Evolutionary conservation across 192 early-diverging fungal species (phyloP), one percentile per base, ranked within the genome.

Genomic region (Backusella circina): DNA sequence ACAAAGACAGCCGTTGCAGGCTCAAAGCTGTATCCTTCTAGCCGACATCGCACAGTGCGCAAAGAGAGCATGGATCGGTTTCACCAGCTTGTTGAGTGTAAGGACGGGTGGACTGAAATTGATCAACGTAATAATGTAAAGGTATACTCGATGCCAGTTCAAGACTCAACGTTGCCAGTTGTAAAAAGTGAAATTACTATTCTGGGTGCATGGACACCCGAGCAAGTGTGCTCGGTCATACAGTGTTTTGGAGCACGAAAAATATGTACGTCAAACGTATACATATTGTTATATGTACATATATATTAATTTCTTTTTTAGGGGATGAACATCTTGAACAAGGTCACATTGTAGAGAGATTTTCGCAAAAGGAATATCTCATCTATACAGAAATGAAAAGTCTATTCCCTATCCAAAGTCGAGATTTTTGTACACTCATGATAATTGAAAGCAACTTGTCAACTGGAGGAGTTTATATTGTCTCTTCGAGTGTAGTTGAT

Each of bases 271-370:
- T 67, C 23, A 54, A 12, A n/a, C n/a, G 18, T 7, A n/a, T 41
- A 16, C 41, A 35, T 51, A 23, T 37, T n/a, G n/a, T 0, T 57
- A 54, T 57, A 15, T 30, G 23, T 74, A 21, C 15, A 23, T 74
- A 38, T 3, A 37, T 66, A 15, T 39, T 21, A 64, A 32, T 26
- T 54, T 23, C 26, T 21, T 26, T 54, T 23, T 38, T 37, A 79
- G 73, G 86, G 86, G 86, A 88, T 50, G 84, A 84, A 12, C 70
- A 79, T 5, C 84, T 83, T 26, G 85, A 86, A 10, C 81, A 82
- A 13, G 79, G 85, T 32, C 76, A 80, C 12, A 67, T 83, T 15
- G 76, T 84, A 3, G 83, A 88, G 65, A 70, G 82, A 21, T 85
- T 84, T 61, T 80, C 80, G 31, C 66, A 80, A 26, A 83, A 82